Evolutionary conservation across 129 eudicot species (phyloP), one percentile per base, ranked within the genome.

Genomic region (Solidago caesia): DNA sequence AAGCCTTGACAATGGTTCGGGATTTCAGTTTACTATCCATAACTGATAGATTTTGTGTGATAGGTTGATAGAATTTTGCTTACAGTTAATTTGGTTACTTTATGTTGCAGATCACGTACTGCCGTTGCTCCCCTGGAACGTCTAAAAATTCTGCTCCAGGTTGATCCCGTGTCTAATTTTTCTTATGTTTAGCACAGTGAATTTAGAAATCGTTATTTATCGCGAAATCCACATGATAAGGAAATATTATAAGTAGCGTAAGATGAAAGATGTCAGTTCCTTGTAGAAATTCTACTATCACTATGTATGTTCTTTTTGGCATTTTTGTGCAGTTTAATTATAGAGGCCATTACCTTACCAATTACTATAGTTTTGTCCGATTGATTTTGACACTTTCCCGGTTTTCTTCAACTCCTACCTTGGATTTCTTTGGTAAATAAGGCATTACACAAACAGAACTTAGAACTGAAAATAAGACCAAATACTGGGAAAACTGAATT

Each of bases 51-150:
- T 55, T 55, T 26, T 39, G 25, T 16, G 44, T 39, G 44, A 63
- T 39, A 12, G 68, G 25, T 33, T 33, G 39, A 33, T 33, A 33
- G 39, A 3, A 1, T 41, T 11, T 39, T 16, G 7, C 52, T 51
- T 10, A 9, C 44, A 8, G 5, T 25, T 43, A 15, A 64, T 73
- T 53, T 74, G 60, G 72, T 70, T 78, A 27, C 25, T 52, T 48
- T 72, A 55, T 72, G 39, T 66, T 83, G 49, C 91, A 94, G 99
- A 79, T 94, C 99, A 3, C 91, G 99, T 13, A 94, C 97, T 68
- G 99, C 99, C 74, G 99, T 94, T 71, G 99, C 99, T 68, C 99
- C 99, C 48, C 80, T 94, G 74, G 99, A 94, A 85, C 89, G 99
- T 65, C 29, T 94, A 67, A 94, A 94, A 68, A 94, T 94, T 59